Percentiles rank a stretch among this genome's conserved stretches.
These are phyloP conservation scores for Jatropha curcas DNA, from an alignment of 345 rosid genomes.

Conservation along the genomic window DNA sequence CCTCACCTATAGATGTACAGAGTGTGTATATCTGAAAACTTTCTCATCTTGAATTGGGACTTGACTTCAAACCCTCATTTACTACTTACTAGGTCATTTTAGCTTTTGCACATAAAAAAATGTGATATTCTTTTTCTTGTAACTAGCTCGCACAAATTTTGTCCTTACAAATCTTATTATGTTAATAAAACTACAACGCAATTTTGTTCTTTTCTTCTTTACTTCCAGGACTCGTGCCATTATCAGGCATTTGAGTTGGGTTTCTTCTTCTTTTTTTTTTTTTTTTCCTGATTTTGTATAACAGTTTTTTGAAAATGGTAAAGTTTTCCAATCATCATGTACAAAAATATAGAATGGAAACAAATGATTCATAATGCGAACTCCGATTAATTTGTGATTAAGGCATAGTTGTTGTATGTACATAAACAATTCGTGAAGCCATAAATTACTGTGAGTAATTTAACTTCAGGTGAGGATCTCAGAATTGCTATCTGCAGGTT, in stretches of 20 bases:
- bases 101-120: background rate
- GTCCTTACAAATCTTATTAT: background rate
- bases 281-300: background rate
- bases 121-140: constrained; percentile 33
- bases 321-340: no score
- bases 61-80: constrained; percentile 17
- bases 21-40: constrained; percentile 15
- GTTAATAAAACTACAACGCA: constrained; percentile 15
- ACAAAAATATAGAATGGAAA: no score
- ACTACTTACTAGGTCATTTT: constrained; percentile 19
- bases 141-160: constrained; percentile 30
- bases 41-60: background rate
- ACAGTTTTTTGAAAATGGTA: background rate
- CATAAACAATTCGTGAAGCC: no score
- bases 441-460: no score
- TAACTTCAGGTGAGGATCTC: no score
- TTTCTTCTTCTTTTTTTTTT: background rate
- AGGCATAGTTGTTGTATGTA: no score
- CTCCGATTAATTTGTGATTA: no score
- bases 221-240: background rate
- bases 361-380: no score
- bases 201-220: background rate
- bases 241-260: background rate
- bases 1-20: background rate
- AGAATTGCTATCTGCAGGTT: no score